Evolutionary conservation across 2,329 filamentous ascomycete species (phyloP), one percentile per base, ranked within the genome.

Genomic region (Phoma herbarum): DNA sequence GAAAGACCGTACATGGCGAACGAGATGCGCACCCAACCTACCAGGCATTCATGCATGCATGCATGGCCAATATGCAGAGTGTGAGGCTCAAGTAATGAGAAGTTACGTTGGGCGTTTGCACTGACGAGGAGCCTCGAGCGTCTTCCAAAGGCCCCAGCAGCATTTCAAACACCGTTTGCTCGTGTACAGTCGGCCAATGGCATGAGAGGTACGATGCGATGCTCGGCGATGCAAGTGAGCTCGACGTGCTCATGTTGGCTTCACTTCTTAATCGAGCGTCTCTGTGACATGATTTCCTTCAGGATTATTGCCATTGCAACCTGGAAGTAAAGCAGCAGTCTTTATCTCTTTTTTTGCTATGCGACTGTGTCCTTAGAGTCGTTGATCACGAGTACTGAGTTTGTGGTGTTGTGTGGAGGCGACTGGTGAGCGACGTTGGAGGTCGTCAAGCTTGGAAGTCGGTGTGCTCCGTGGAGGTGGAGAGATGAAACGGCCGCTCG

Each of bases 81-180:
- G 23, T 16, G 29, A 12, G 42, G 48, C 26, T 9, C 12, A 52
- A 61, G 52, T 59, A 62, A 59, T 61, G 4, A 31, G 47, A 43
- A 39, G 29, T 35, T 52, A 50, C 49, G 55, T 22, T 37, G 47
- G 37, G 60, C 61, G 61, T 68, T 67, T 67, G 64, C 45, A 50
- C 28, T 31, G 20, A 26, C 26, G 6, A 33, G 43, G 35, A 50
- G 47, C 25, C 14, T 52, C 18, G 49, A 47, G 49, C 37, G 54
- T 56, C 37, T 31, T 26, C 37, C n/a, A 42, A 52, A 29, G 44
- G 26, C 33, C 20, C 16, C 35, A 25, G 23, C 8, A 28, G 16
- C 18, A 2, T 4, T 22, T 2, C 20, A 9, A 14, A 6, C 10
- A 25, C 16, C 33, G 26, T 48, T 46, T 9, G 28, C 18, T 35